These are phyloP conservation scores for Speleostelium caveatum DNA, from an alignment of 78 protist genomes.

Conservation along the genomic window DNA sequence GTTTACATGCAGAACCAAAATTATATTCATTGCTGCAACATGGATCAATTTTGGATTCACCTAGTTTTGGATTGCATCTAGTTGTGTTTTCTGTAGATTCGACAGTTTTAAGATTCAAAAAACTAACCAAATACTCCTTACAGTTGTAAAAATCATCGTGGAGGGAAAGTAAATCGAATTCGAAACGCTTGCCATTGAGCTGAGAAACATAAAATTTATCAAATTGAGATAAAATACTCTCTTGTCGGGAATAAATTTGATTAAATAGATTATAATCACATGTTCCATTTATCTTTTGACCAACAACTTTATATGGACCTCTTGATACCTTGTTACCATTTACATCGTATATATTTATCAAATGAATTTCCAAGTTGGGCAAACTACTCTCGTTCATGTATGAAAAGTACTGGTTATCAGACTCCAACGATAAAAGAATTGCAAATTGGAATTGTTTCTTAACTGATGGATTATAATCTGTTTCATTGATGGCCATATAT, in stretches of 20 bases:
- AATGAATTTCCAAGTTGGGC: background rate
- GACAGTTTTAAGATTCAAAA: background rate
- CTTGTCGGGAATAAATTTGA: background rate
- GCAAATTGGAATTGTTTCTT: conserved; percentile 41
- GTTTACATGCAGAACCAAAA: conserved; percentile 8
- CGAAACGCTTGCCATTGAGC: background rate
- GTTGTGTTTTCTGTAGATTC: background rate
- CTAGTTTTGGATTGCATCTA: background rate
- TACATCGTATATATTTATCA: too few species aligned
- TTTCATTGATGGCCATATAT: conserved; percentile 32
- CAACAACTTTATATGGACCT: background rate
- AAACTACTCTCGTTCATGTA: background rate
- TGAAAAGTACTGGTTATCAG: background rate
- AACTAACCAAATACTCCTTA: background rate
- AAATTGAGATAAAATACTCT: background rate
- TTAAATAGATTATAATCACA: background rate
- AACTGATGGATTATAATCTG: background rate
- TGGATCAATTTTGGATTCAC: conserved; percentile 28
- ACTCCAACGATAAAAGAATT: background rate
- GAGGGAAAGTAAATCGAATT: conserved; percentile 11
- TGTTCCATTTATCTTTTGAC: background rate
- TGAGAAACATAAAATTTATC: background rate
- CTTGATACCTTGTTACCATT: too few species aligned
- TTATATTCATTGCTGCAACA: conserved; percentile 25
- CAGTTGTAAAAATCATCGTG: conserved; percentile 9